These are phyloP conservation scores for Mercurialis annua DNA, from an alignment of 345 rosid genomes.

Conservation along the genomic window DNA sequence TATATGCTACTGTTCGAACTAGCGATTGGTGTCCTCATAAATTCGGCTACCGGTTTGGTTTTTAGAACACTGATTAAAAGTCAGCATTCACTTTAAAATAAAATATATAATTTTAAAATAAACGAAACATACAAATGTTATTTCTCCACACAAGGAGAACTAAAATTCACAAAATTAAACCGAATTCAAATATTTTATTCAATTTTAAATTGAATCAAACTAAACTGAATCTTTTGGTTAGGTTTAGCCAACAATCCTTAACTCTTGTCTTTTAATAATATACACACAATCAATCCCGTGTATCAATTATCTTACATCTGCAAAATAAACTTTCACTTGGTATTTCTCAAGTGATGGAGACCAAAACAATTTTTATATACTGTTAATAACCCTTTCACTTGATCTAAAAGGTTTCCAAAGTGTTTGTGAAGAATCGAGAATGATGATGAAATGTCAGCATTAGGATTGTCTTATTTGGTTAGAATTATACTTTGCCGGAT, in stretches of 20 bases:
- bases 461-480: neutral
- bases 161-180: too few species aligned
- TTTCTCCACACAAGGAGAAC: too few species aligned
- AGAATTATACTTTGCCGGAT: slow-evolving; percentile 5
- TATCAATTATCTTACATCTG: neutral
- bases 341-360: neutral
- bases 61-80: too few species aligned
- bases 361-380: neutral
- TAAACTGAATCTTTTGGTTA: neutral
- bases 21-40: too few species aligned
- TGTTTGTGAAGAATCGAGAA: neutral
- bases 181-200: too few species aligned
- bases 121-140: too few species aligned
- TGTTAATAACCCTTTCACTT: slow-evolving; percentile 2
- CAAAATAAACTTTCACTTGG: neutral
- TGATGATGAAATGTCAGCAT: neutral
- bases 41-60: too few species aligned
- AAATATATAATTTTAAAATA: too few species aligned
- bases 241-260: too few species aligned
- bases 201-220: neutral
- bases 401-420: neutral
- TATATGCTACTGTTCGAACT: too few species aligned
- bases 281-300: neutral
- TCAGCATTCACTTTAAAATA: too few species aligned
- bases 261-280: neutral